These are phyloP conservation scores for Polytrichum formosum DNA, from an alignment of 225 moss, liverwort and hornwort genomes.

Conservation along the genomic window DNA sequence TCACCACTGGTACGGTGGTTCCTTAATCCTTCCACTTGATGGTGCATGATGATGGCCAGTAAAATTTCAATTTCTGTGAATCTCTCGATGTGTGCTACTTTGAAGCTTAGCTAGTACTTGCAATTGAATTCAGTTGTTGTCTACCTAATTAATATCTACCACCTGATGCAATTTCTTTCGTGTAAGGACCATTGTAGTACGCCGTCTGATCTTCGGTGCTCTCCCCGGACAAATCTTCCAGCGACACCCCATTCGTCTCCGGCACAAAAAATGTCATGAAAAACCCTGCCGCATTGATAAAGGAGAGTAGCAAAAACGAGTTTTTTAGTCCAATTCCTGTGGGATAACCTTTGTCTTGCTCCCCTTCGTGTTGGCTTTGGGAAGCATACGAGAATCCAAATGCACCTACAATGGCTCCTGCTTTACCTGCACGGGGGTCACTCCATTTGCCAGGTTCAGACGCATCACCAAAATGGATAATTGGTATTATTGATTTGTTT, in stretches of 20 bases:
- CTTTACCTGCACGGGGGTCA: slow-evolving; percentile 18
- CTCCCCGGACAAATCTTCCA: slow-evolving; percentile 43
- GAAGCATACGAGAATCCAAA: slow-evolving; percentile 37
- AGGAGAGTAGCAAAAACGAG: slow-evolving; percentile 27
- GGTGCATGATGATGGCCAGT: too few relatives aligned
- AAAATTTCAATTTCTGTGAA: too few relatives aligned
- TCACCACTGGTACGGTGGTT: too few relatives aligned
- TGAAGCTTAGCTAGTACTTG: too few relatives aligned
- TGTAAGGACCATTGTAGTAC: neutral
- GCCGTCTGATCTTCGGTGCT: slow-evolving; percentile 27
- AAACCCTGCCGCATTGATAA: slow-evolving; percentile 33
- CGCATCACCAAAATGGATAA: too few relatives aligned
- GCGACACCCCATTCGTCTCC: slow-evolving; percentile 26
- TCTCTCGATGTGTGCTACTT: too few relatives aligned
- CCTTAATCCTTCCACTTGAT: too few relatives aligned
- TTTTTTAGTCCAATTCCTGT: slow-evolving; percentile 32
- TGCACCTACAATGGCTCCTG: slow-evolving; percentile 38
- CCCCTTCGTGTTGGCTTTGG: slow-evolving; percentile 9
- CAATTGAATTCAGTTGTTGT: too few relatives aligned
- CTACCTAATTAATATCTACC: too few relatives aligned
- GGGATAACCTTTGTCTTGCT: slow-evolving; percentile 31
- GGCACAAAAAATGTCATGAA: slow-evolving; percentile 31
- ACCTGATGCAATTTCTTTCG: neutral
- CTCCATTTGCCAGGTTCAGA: too few relatives aligned
- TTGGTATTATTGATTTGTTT: too few relatives aligned